Conservation (phyloP, 2,329 filamentous ascomycete species). For the Rutstroemia sp. region DNA sequence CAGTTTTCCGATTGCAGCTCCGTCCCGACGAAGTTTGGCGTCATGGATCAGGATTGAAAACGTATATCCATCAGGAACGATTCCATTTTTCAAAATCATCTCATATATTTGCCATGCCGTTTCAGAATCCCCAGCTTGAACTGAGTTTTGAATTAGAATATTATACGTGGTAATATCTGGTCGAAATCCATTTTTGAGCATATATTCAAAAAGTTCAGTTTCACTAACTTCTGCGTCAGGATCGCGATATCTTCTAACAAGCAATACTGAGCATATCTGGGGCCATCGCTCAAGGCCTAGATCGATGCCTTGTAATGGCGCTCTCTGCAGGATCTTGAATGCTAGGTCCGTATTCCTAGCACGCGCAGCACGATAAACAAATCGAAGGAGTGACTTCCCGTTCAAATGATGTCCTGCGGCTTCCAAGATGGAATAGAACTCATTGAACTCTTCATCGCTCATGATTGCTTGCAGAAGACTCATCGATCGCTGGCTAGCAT, state of each 20-base stretch:
- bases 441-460: constrained; percentile 9
- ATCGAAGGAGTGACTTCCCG: constrained; percentile 22
- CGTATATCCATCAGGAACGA: constrained; percentile 58
- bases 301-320: constrained; percentile 33
- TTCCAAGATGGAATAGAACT: constrained; percentile 18
- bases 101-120: constrained; percentile 60
- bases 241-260: constrained; percentile 35
- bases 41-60: constrained; percentile 65
- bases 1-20: constrained; percentile 44
- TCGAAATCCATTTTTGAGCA: constrained; percentile 53
- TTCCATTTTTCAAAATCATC: constrained; percentile 49
- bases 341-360: constrained; percentile 29
- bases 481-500: constrained; percentile 17
- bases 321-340: constrained; percentile 36
- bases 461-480: constrained; percentile 17
- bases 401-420: constrained; percentile 15
- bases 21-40: constrained; percentile 43
- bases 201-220: constrained; percentile 44
- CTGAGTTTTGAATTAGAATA: constrained; percentile 63
- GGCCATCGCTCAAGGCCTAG: constrained; percentile 41
- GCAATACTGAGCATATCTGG: constrained; percentile 51
- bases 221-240: constrained; percentile 39
- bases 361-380: constrained; percentile 34
- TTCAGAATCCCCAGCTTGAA: constrained; percentile 53
- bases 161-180: constrained; percentile 59